A percentile compares a stretch with the other conserved stretches of the same genome.
phyloP scores from a whole-genome alignment of 192 early-diverging fungal species.

The Gaertneriomyces semiglobifer region DNA sequence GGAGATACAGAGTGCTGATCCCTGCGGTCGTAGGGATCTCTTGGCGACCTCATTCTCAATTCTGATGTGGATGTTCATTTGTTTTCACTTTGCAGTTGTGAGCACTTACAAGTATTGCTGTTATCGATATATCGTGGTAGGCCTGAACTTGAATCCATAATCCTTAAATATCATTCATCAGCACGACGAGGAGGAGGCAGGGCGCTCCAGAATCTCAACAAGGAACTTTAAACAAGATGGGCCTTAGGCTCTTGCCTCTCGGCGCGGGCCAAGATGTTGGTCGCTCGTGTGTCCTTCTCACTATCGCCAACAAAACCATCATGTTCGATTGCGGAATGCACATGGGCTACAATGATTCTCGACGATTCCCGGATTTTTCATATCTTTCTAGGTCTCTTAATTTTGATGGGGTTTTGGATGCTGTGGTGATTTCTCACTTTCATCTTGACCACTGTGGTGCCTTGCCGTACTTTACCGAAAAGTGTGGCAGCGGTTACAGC shows the following conservation, averaged over 20 bases:
- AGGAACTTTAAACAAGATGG: neutral
- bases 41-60: too few relatives aligned
- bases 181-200: too few relatives aligned
- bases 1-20: too few relatives aligned
- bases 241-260: constrained; percentile 66
- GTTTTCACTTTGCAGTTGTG: too few relatives aligned
- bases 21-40: too few relatives aligned
- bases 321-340: constrained; percentile 65
- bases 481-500: constrained; percentile 73
- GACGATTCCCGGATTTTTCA: constrained; percentile 92
- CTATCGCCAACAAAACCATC: constrained; percentile 93
- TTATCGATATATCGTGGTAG: too few relatives aligned
- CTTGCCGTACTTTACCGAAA: constrained; percentile 92
- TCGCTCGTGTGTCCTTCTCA: constrained; percentile 84
- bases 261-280: constrained; percentile 92
- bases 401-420: constrained; percentile 81
- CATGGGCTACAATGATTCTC: constrained; percentile 88
- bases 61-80: too few relatives aligned
- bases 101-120: too few relatives aligned
- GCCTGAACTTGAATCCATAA: too few relatives aligned
- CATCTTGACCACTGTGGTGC: constrained; percentile 99
- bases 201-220: too few relatives aligned
- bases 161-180: too few relatives aligned
- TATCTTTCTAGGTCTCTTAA: constrained; percentile 79
- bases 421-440: constrained; percentile 93